Conservation (phyloP, 2,329 filamentous ascomycete genomes). For the Coniochaeta hoffmannii region DNA sequence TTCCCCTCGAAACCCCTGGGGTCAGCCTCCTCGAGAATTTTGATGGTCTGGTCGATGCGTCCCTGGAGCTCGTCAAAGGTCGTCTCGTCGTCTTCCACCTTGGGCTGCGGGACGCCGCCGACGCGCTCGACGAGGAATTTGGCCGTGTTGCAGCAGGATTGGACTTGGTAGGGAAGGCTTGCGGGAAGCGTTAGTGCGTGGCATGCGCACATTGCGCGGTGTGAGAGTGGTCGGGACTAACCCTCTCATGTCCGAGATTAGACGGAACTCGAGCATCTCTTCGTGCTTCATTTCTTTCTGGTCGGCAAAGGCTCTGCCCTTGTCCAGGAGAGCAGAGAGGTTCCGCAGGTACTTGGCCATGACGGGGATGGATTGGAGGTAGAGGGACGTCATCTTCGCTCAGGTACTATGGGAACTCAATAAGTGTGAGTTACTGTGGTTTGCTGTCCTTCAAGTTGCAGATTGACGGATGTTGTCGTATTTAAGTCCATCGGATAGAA, state of each 20-base stretch:
- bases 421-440: background rate
- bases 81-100: conserved; percentile 14
- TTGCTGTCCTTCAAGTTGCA: background rate
- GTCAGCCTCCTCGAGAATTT: conserved; percentile 31
- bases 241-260: conserved; percentile 14
- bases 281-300: conserved; percentile 9
- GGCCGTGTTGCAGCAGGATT: conserved; percentile 13
- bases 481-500: background rate
- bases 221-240: conserved; percentile 4
- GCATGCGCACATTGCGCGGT: too few species aligned
- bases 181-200: background rate
- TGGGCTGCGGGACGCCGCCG: conserved; percentile 5
- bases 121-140: conserved; percentile 13
- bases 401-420: too few species aligned
- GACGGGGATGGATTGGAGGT: conserved; percentile 6
- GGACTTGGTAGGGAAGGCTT: conserved; percentile 11
- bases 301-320: conserved; percentile 3
- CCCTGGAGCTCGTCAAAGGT: conserved; percentile 40
- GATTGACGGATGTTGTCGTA: background rate
- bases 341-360: conserved; percentile 6
- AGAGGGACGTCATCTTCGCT: conserved; percentile 3
- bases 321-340: conserved; percentile 2
- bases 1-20: conserved; percentile 31
- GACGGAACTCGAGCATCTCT: conserved; percentile 12
- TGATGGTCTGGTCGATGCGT: conserved; percentile 38